Percentiles rank a stretch among this genome's conserved stretches.
Evolutionary conservation across 2,329 filamentous ascomycete genomes (phyloP).

Genomic region (Phyllosticta citriasiana): DNA sequence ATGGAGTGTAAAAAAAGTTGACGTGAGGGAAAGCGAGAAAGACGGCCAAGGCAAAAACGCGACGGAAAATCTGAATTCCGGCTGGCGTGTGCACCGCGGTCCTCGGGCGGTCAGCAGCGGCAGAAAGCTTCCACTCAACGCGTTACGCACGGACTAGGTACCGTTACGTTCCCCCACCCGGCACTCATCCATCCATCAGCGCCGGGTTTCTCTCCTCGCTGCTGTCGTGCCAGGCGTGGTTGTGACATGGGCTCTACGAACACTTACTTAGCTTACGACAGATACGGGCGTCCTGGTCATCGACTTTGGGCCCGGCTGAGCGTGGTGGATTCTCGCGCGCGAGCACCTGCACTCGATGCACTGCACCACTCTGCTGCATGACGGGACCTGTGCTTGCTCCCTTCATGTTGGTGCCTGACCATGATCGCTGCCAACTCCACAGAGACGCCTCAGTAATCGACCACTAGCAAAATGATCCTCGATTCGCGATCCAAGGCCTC

Average conservation of each 20-base stretch:
- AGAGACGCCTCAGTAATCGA: slow-evolving; percentile 2
- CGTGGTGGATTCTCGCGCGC: background rate
- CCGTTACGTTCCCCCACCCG: too few relatives aligned
- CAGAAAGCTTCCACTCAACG: background rate
- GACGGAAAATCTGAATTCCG: background rate
- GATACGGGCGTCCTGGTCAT: background rate
- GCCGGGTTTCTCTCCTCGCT: too few relatives aligned
- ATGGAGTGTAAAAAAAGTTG: slow-evolving; percentile 1
- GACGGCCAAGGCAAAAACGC: background rate
- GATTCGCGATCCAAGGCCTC: slow-evolving; percentile 1
- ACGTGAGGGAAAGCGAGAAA: background rate
- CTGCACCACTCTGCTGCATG: background rate
- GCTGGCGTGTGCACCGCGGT: background rate
- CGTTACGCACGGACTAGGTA: background rate
- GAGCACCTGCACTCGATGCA: background rate
- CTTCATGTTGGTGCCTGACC: background rate
- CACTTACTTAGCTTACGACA: background rate
- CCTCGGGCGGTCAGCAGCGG: background rate
- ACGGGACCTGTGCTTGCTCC: background rate
- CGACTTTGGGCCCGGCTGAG: background rate
- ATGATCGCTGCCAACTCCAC: slow-evolving; percentile 6
- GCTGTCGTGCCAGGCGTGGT: too few relatives aligned
- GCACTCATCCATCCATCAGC: too few relatives aligned
- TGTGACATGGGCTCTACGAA: too few relatives aligned
- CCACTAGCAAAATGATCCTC: slow-evolving; percentile 3